Base-by-base conservation (phyloP, 2,329 filamentous ascomycete species). In the Hirsutella thompsonii region DNA sequence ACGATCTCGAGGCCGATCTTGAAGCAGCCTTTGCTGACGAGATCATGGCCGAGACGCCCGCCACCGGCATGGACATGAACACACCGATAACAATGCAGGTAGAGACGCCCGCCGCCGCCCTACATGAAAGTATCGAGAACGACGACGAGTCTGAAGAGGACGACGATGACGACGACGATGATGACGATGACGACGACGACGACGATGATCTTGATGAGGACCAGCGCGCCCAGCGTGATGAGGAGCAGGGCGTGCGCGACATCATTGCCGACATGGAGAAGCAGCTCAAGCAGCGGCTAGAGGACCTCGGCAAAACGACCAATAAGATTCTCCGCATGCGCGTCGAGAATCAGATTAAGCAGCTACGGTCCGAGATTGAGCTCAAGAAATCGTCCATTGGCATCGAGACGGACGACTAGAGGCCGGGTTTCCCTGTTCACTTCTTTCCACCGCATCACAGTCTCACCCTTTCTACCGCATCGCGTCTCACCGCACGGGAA, bases 171-270 rank as follows among this genome's bases (percentile, higher is more conserved):
- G 67, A 66, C 2, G 64, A 63, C 8, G 59, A 63, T 4, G 64
- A 68, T 18, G 50, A 52, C 16, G 50, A 52, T 1, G 50, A 52
- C 5, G 69, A 70, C 11, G 70, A 72, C 9, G 69, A 70, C 33
- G 68, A 70, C 28, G 69, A 72, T 3, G 70, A 73, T 35, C 59
- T 70, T 13, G 73, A 76, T 41, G 70, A 73, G 20, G 73, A 76
- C 38, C 62, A 70, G 44, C 63, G 67, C 34, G 66, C 67, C 3
- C 60, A 63, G 41, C 60, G 62, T 18, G 68, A 73, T 37, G 66
- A 74, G 46, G 62, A 69, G 46, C 67, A 72, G 46, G 71, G 72
- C 45, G 67, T 74, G 46, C 67, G 69, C 48, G 70, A 71, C 49
- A 72, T 76, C 47, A 69, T 76, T 39, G 60, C 64, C 38, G 64